Base-by-base conservation (phyloP, 2,329 filamentous ascomycete genomes). In the Cordyceps cateniannulata region DNA sequence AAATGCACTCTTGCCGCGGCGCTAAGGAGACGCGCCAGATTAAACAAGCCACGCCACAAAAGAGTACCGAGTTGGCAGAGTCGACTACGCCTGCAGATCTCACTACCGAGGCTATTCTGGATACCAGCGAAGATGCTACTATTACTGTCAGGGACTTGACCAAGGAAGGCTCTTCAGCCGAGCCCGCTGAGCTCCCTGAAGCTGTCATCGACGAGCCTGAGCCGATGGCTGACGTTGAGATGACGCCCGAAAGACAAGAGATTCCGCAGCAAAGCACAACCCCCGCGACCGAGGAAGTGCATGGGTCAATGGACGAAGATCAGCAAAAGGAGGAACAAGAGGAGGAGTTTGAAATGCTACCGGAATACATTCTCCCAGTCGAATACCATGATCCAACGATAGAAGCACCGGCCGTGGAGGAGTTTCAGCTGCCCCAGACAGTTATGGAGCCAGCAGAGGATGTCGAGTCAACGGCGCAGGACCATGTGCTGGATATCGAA, bases 1-100 rank as follows among this genome's bases (percentile, higher is more conserved):
- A 85, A 54, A 81, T 92, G 65, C 80, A 82, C 51, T 85, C 82
- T 72, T 91, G 88, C 75, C 77, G 81, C 1, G 88, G 86, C 69
- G 81, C 76, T 62, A 81, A 77, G 61, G 65, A 68, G 0, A 67
- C 67, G 60, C 24, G 54, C 12, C 50, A 62, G 22, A 16, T 45
- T 9, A 20, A 7, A 1, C 47, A 42, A 18, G 38, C 22, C 14
- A 56, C 42, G 6, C 27, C 24, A 24, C 50, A 10, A 48, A 40
- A 48, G 38, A 56, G 22, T 44, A 24, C n/a, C 5, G 45, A 60
- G 27, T 14, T 25, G 5, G 10, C 22, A 5, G 44, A 53, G n/a
- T 24, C 40, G 40, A 59, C 24, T 12, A 45, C 57, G 12, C 20
- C 57, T 45, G 51, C 65, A 62, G 44, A 48, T 7, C 20, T 5